phyloP scores from a whole-genome alignment of 108 stramenopile species.

The Skeletonema costatum region DNA sequence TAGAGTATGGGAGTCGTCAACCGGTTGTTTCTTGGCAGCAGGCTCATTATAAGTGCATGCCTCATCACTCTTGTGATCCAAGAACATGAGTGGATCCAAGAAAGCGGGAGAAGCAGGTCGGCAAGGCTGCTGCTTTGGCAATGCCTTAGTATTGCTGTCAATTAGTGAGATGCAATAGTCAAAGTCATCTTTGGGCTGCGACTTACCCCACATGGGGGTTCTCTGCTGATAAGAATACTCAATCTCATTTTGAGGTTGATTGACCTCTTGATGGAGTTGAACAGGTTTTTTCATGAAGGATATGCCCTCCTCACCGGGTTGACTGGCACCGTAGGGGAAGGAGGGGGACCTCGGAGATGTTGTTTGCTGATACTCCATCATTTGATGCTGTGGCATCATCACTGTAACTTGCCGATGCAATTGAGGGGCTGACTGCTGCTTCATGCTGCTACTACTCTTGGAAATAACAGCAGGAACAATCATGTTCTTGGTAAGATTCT shows the following conservation, averaged over 20 bases:
- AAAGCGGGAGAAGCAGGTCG: not conserved
- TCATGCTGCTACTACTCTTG: not conserved
- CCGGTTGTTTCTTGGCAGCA: not conserved
- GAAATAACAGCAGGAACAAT: not conserved
- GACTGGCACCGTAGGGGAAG: not conserved
- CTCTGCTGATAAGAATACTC: conserved; percentile 10
- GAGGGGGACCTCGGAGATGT: not conserved
- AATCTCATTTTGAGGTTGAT: conserved; percentile 15
- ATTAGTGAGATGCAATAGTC: conserved; percentile 13
- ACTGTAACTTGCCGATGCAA: not conserved
- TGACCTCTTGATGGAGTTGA: not conserved
- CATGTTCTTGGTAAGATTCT: conserved; percentile 21
- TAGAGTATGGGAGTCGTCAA: not conserved
- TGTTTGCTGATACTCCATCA: not conserved
- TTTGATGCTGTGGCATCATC: not conserved
- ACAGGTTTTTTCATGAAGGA: not conserved
- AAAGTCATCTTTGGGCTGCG: no score
- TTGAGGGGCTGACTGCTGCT: not conserved
- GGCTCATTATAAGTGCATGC: not conserved
- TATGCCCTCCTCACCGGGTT: not conserved
- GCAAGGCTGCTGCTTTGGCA: not conserved
- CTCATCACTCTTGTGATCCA: conserved; percentile 1
- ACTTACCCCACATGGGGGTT: no score
- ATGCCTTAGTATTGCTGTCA: conserved; percentile 1
- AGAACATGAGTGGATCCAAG: conserved; percentile 1